A percentile compares a stretch with the other conserved stretches of the same genome.
Evolutionary conservation across 1,139 yeast species (phyloP).

Genomic region (Kodamaea fungicola): DNA sequence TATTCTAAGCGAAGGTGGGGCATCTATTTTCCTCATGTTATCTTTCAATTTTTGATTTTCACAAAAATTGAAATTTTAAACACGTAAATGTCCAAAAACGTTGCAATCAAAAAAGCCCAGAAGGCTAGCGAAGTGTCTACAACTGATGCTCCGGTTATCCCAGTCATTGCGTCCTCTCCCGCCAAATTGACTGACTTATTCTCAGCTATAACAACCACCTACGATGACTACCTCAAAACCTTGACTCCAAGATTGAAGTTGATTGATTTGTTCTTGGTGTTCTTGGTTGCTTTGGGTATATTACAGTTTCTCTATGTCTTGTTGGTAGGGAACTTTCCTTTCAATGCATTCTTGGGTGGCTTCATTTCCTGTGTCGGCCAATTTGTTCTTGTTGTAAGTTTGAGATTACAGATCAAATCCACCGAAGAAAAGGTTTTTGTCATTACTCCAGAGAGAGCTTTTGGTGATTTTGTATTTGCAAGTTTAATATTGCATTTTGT

Average conservation of each 20-base stretch:
- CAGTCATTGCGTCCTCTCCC: constrained; percentile 8
- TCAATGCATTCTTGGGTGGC: constrained; percentile 94
- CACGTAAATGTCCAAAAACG: constrained; percentile 36
- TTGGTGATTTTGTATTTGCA: constrained; percentile 87
- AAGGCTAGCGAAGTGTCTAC: constrained; percentile 12
- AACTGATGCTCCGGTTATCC: constrained; percentile 2
- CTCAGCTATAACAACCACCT: constrained; percentile 47
- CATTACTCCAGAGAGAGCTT: constrained; percentile 74
- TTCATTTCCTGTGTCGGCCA: constrained; percentile 92
- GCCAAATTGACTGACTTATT: constrained; percentile 37
- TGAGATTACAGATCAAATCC: constrained; percentile 61
- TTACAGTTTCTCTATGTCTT: constrained; percentile 76
- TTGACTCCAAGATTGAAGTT: constrained; percentile 54
- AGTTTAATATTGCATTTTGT: constrained; percentile 86
- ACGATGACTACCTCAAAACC: constrained; percentile 39
- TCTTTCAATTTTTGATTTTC: background rate
- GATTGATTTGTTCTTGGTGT: constrained; percentile 74
- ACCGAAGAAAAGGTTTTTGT: constrained; percentile 3
- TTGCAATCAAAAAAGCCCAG: constrained; percentile 25
- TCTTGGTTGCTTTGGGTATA: constrained; percentile 70
- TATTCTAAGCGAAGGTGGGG: constrained; percentile 59
- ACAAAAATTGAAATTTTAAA: background rate
- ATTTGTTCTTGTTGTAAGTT: constrained; percentile 78
- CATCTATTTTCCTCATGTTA: constrained; percentile 13
- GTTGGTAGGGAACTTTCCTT: constrained; percentile 86